Conservation (phyloP, 2,329 filamentous ascomycete species). For the Verticillium albo-atrum region DNA sequence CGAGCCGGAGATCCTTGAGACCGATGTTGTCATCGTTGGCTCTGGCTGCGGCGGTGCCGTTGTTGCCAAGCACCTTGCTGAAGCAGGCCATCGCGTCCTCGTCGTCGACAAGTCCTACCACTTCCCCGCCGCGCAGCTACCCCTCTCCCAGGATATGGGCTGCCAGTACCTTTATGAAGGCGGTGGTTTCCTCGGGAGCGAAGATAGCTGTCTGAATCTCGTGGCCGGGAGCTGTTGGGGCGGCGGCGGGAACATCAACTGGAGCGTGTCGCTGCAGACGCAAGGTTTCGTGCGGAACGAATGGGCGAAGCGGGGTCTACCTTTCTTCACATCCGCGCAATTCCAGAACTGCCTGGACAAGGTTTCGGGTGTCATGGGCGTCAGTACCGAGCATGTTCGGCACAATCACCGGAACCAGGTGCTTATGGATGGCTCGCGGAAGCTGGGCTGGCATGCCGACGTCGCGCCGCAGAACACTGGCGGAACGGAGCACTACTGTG, state of each 20-base stretch:
- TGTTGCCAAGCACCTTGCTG: conserved; percentile 72
- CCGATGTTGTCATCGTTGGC: conserved; percentile 81
- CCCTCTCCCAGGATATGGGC: conserved; percentile 63
- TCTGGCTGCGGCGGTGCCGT: conserved; percentile 85
- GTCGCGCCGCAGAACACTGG: conserved; percentile 77
- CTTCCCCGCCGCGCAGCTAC: conserved; percentile 66
- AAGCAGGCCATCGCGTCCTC: conserved; percentile 69
- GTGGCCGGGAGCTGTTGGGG: conserved; percentile 73
- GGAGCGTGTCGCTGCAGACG: conserved; percentile 63
- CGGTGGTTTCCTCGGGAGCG: conserved; percentile 50
- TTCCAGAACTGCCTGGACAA: conserved; percentile 78
- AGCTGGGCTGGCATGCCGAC: conserved; percentile 67
- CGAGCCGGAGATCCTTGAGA: conserved; percentile 57
- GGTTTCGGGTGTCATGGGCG: conserved; percentile 76
- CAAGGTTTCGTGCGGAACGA: conserved; percentile 74
- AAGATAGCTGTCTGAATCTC: conserved; percentile 56
- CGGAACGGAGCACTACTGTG: conserved; percentile 69
- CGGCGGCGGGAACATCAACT: conserved; percentile 85
- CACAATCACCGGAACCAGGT: conserved; percentile 71
- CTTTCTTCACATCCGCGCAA: conserved; percentile 67
- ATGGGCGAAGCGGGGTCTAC: conserved; percentile 68
- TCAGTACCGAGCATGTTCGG: conserved; percentile 57
- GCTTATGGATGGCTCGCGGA: conserved; percentile 70
- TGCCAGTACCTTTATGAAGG: conserved; percentile 65
- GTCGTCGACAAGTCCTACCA: conserved; percentile 82